Conservation (phyloP, 306 rosid species). For the Cicer chorassanicum region DNA sequence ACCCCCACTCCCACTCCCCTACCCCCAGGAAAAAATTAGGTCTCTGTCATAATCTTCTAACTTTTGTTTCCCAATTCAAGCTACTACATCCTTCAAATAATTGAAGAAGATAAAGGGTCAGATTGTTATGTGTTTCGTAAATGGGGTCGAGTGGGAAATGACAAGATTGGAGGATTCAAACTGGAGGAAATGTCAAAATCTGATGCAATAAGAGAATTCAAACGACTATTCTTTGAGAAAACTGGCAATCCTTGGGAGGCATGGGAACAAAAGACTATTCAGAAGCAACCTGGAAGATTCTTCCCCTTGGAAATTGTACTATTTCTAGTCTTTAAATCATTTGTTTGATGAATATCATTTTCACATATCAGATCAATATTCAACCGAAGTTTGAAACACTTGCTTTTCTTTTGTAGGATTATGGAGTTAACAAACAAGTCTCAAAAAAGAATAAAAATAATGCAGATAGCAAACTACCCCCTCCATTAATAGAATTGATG, state of each 20-base stretch:
- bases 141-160: constrained; percentile 98
- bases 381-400: constrained; percentile 30
- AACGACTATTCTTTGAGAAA: constrained; percentile 86
- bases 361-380: constrained; percentile 25
- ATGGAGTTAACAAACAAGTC: constrained; percentile 79
- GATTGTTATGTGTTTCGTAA: constrained; percentile 87
- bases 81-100: constrained; percentile 89
- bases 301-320: constrained; percentile 93
- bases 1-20: too few species aligned
- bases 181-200: constrained; percentile 73
- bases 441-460: constrained; percentile 57
- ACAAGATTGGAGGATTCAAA: constrained; percentile 85
- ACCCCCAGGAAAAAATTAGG: neutral
- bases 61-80: constrained; percentile 50
- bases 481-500: constrained; percentile 81
- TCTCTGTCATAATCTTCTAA: constrained; percentile 38
- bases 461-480: constrained; percentile 66
- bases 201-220: constrained; percentile 81
- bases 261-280: constrained; percentile 83
- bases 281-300: constrained; percentile 95
- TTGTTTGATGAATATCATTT: constrained; percentile 24
- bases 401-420: constrained; percentile 70
- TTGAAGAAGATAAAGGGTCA: constrained; percentile 85
- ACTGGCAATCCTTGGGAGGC: constrained; percentile 99
- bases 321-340: constrained; percentile 30